Base-by-base conservation (phyloP, 352 stramenopile species). In the Globisporangium polare region DNA sequence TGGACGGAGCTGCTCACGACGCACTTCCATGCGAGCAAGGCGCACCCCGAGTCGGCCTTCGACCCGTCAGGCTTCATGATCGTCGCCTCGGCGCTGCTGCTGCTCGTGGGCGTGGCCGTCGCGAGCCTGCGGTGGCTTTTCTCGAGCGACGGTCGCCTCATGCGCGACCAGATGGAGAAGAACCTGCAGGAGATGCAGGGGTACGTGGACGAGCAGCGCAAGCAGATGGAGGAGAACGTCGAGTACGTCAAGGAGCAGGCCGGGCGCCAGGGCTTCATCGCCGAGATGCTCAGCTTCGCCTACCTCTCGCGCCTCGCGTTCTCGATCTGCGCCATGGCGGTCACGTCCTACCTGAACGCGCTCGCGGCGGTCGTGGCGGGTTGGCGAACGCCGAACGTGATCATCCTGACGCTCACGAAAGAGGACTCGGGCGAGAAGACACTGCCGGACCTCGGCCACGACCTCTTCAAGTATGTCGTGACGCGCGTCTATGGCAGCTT, bases 11-110 rank as follows among this genome's bases (percentile, higher is more conserved):
- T 90, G 71, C 83, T 92, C 60, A 83, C 75, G 42, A 83, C 83
- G 58, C 86, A 94, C 63, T 94, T 94, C 70, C 88, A 92, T 72
- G 81, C 76, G 31, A 80, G 89, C 72, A 89, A 92, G 68, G 86
- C 86, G 67, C 78, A 80, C 15, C 86, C 86, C 41, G 86, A 91
- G 56, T 93, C 86, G 64, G 75, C 80, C 22, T 93, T 94, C 59
- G 86, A 94, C 54, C 86, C 86, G 50, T 90, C 86, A n/a, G 86
- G 86, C 58, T 93, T 92, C 67, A 75, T 94, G 69, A 88, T 94
- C 70, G 63, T 94, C 68, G 68, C 90, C 54, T 81, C 83, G 27
- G 75, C 69, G 59, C 65, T 83, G 60, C 75, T 91, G 60, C 71
- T 94, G 53, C 61, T 89, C 63, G 64, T 92, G 53, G 86, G 86